Evolutionary conservation across 1,139 yeast species (phyloP).

Genomic region (Saccharomyces hybrid): DNA sequence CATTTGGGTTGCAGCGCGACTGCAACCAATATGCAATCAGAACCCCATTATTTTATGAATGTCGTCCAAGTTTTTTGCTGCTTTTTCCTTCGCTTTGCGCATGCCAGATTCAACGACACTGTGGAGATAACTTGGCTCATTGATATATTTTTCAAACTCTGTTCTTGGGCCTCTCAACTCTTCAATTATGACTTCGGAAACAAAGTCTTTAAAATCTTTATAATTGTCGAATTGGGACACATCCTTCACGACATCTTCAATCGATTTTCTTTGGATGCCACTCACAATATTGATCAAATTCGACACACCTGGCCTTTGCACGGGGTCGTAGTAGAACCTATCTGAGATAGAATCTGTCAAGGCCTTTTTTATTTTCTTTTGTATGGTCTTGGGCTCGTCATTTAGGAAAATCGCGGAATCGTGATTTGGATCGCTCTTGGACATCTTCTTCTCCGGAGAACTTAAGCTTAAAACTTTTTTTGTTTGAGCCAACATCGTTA

Average conservation of each 20-base stretch:
- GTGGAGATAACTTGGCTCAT: slow-evolving; percentile 48
- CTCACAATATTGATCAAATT: slow-evolving; percentile 70
- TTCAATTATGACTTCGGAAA: slow-evolving; percentile 54
- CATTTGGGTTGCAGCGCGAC: slow-evolving; percentile 64
- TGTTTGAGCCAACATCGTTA: slow-evolving; percentile 70
- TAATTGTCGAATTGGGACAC: slow-evolving; percentile 41
- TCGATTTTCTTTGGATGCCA: slow-evolving; percentile 50
- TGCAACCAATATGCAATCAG: slow-evolving; percentile 26
- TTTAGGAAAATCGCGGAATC: slow-evolving; percentile 62
- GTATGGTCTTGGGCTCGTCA: slow-evolving; percentile 58
- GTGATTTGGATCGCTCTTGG: slow-evolving; percentile 78
- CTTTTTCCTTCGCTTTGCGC: slow-evolving; percentile 55
- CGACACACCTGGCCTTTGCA: slow-evolving; percentile 78
- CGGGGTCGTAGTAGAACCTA: slow-evolving; percentile 58
- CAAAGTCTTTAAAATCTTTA: slow-evolving; percentile 62
- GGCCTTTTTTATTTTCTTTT: slow-evolving; percentile 61
- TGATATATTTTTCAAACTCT: slow-evolving; percentile 46
- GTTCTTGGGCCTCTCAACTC: slow-evolving; percentile 54
- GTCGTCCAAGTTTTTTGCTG: slow-evolving; percentile 48
- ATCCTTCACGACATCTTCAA: slow-evolving; percentile 39
- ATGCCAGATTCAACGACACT: slow-evolving; percentile 52
- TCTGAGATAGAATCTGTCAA: slow-evolving; percentile 82
- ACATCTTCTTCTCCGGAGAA: slow-evolving; percentile 81
- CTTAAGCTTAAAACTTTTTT: slow-evolving; percentile 70
- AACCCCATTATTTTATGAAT: slow-evolving; percentile 61